Percentiles rank a stretch among this genome's conserved stretches.
phyloP scores from a whole-genome alignment of 192 early-diverging fungal species.

The Backusella tarrabulga region DNA sequence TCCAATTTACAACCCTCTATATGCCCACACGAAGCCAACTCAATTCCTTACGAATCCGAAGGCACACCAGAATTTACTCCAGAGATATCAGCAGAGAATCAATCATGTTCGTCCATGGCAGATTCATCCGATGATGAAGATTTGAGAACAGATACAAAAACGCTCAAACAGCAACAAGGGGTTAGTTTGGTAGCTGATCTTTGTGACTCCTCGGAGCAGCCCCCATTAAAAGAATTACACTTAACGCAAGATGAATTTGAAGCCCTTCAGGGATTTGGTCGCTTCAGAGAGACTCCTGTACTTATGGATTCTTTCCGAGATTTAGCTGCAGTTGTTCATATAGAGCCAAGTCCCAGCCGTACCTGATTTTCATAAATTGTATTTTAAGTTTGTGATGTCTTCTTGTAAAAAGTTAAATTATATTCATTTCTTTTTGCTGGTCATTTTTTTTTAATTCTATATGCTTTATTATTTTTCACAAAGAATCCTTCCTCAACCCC shows the following conservation, averaged over 20 bases:
- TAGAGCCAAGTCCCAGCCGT: conserved; percentile 8
- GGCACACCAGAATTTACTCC: neutral
- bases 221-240: conserved; percentile 2
- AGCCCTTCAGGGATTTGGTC: conserved; percentile 31
- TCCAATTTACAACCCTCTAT: neutral
- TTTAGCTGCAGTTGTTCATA: conserved; percentile 7
- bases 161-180: neutral
- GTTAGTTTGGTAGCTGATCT: neutral
- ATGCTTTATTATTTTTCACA: neutral
- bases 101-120: neutral
- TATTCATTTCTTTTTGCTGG: neutral
- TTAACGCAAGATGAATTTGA: conserved; percentile 38
- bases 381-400: neutral
- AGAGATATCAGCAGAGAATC: neutral
- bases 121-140: conserved; percentile 12
- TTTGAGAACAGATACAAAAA: neutral
- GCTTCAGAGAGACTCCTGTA: conserved; percentile 25
- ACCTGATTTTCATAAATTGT: neutral
- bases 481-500: neutral
- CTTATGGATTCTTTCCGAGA: conserved; percentile 12
- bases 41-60: neutral
- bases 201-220: neutral
- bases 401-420: neutral
- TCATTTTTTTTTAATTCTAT: neutral
- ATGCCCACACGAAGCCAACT: neutral